Evolutionary conservation across 2,329 filamentous ascomycete genomes (phyloP), one percentile per base, ranked within the genome.

Genomic region (Calycina marina): DNA sequence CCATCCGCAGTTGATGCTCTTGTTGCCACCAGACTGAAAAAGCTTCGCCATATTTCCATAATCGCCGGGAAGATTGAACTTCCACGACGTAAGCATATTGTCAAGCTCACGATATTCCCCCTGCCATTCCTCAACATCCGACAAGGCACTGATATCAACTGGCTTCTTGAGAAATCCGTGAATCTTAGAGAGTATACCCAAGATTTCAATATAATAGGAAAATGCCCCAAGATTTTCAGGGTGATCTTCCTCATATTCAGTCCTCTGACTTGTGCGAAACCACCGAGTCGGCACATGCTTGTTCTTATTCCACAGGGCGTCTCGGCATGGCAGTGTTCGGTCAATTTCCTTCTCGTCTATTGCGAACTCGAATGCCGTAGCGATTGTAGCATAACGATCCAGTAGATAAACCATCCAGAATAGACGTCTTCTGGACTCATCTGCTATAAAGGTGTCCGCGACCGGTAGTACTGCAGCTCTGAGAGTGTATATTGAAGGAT

Each of bases 401-500:
- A 94, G 65, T 9, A 93, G 59, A 50, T 93, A 94, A 8, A 93
- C 76, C 75, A 92, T 88, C 86, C 86, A 94, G 54, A 94, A 93
- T 1, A 93, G 61, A 15, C 86, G 67, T 16, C 86, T 69, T 16
- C 85, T 66, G 25, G 81, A 80, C 54, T 94, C 86, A 39, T 93
- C 86, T 51, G 93, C 85, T 35, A 93, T 78, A 55, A 86, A 93
- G 39, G 84, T 80, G 31, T 72, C 75, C 0, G 86, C 70, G 39
- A 93, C 84, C 0, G 84, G 80, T 0, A 93, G 62, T 3, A 88
- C 76, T 61, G 86, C 86, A 11, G 85, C 83, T 34, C 85, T 69
- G 27, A 93, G 61, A 0, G 85, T 93, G 51, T 92, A 93, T 28
- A 93, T 93, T 0, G 86, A 93, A 2, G 77, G 74, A 51, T 79